Evolutionary conservation across 495 filamentous ascomycete genomes (phyloP), one percentile per base, ranked within the genome.

Genomic region (Thermothielavioides terrestris): DNA sequence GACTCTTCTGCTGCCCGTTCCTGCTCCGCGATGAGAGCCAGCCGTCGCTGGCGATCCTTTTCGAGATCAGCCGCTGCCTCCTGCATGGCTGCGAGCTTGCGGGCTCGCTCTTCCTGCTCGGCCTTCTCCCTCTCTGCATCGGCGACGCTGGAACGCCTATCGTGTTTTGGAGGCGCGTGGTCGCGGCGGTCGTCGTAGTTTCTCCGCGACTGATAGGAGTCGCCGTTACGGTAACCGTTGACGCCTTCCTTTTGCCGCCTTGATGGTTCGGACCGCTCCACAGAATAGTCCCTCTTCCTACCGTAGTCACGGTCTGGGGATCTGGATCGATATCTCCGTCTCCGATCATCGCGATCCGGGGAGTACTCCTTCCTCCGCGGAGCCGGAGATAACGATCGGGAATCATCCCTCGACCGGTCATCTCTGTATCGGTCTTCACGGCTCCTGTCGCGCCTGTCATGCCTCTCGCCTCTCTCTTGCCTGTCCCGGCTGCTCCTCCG

Each of bases 61-160:
- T 96, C 86, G 51, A 98, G 73, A 11, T 85, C 78, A 3, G 74
- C 72, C n/a, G 92, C 92, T 46, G 86, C 87, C 21, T 78, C 76
- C 59, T 89, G 86, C 92, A 98, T 98, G 28, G 83, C 85, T 15
- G 85, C 88, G 4, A 97, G 71, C 59, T 86, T 91, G 17, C 75
- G 70, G 7, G 76, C 78, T 3, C 77, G 78, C 50, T 85, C 80
- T 14, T 74, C 69, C 30, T 74, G 53, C 6, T 48, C 38, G 37
- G 49, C 11, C 12, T 27, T 22, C 14, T 30, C 28, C 22, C 46
- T 15, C 28, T 49, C 45, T 53, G 43, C 41, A 39, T 38, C 21
- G 34, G 18, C 49, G 36, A 41, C 46, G 46, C 52, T 25, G 1
- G 39, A 15, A 0, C 32, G 35, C 5, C 41, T 2, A 17, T 34